Conservation (phyloP, 2,329 filamentous ascomycete genomes). For the Fusarium sp. region DNA sequence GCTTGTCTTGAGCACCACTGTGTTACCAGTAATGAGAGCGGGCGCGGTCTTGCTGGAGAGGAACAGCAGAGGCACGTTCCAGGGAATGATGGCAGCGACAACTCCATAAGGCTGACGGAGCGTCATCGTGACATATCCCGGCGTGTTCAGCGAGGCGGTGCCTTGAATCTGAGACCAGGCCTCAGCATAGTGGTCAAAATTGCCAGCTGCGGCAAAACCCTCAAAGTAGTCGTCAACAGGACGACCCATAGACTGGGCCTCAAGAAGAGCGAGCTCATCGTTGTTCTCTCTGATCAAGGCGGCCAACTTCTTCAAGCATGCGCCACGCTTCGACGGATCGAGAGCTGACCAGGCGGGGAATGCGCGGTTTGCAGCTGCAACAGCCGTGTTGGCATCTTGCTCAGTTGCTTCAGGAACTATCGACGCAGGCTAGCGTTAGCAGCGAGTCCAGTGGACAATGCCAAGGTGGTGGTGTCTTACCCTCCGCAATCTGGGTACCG, state of each 20-base stretch:
- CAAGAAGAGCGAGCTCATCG: conserved; percentile 54
- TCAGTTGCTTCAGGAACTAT: conserved; percentile 56
- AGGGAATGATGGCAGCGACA: conserved; percentile 68
- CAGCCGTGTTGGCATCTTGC: conserved; percentile 60
- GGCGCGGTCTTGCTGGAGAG: conserved; percentile 55
- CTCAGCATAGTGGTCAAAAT: conserved; percentile 57
- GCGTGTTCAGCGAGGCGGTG: conserved; percentile 60
- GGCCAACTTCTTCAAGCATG: conserved; percentile 59
- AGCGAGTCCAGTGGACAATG: not conserved
- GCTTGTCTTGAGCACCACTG: conserved; percentile 33
- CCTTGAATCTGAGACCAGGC: conserved; percentile 56
- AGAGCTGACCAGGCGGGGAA: conserved; percentile 60
- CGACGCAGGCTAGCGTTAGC: not conserved
- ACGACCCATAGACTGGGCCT: conserved; percentile 37
- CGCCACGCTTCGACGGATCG: conserved; percentile 53
- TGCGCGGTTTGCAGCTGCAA: conserved; percentile 61
- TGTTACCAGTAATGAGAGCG: conserved; percentile 35
- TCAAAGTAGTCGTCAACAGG: conserved; percentile 30
- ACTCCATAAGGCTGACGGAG: conserved; percentile 65
- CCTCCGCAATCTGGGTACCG: conserved; percentile 26
- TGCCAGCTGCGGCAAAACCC: conserved; percentile 54
- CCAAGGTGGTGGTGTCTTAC: not conserved
- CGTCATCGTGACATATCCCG: conserved; percentile 59
- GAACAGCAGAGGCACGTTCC: conserved; percentile 64
- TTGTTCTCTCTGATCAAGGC: conserved; percentile 54